Evolutionary conservation across 768 basidiomycete genomes (phyloP).

Genomic region (Gymnopilus junonius): DNA sequence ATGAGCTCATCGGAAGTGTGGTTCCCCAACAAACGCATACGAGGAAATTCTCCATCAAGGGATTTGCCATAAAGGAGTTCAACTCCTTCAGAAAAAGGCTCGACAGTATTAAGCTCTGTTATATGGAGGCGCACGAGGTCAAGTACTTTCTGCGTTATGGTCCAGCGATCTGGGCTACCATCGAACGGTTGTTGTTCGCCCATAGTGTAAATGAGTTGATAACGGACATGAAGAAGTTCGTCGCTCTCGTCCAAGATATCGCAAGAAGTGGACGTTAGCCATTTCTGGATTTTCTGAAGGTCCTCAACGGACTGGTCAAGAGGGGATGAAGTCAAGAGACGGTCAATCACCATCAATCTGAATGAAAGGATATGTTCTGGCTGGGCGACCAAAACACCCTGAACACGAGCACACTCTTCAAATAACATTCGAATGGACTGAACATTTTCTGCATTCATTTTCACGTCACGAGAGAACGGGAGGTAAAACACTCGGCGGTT

Average conservation of each 20-base stretch:
- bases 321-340: conserved; percentile 15
- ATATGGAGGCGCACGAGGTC: conserved; percentile 27
- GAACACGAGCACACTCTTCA: conserved; percentile 38
- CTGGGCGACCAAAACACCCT: conserved; percentile 51
- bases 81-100: conserved; percentile 23
- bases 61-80: conserved; percentile 6
- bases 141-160: conserved; percentile 41
- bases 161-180: conserved; percentile 48
- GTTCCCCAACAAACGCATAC: conserved; percentile 16
- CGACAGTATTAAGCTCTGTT: conserved; percentile 6
- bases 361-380: conserved; percentile 61
- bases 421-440: conserved; percentile 35
- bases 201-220: conserved; percentile 53
- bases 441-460: conserved; percentile 21
- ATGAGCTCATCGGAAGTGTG: conserved; percentile 10
- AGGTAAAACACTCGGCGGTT: conserved; percentile 53
- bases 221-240: conserved; percentile 49
- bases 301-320: conserved; percentile 11
- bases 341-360: conserved; percentile 50
- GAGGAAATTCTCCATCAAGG: conserved; percentile 8
- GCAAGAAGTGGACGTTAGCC: conserved; percentile 31
- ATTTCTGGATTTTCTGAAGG: conserved; percentile 31
- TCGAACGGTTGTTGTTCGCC: conserved; percentile 42
- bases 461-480: conserved; percentile 51
- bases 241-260: conserved; percentile 53